Conservation (phyloP, 768 basidiomycete species). For the Ephemerocybe angulata region DNA sequence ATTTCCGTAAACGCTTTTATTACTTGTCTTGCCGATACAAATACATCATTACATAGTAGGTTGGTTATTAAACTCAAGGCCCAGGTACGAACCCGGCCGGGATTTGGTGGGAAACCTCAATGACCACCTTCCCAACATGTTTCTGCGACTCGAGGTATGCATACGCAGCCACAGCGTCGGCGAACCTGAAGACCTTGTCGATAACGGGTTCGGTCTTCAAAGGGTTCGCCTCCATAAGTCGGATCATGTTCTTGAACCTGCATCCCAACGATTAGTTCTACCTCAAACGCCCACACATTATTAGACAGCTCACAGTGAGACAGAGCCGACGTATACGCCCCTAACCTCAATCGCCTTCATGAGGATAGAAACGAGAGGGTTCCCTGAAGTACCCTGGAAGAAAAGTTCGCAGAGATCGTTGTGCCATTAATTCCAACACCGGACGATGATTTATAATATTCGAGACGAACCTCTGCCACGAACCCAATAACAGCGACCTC, state of each 20-base stretch:
- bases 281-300: neutral
- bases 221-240: constrained; percentile 37
- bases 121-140: constrained; percentile 59
- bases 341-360: constrained; percentile 39
- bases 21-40: too few relatives aligned
- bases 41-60: too few relatives aligned
- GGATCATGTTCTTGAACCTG: constrained; percentile 51
- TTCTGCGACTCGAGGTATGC: constrained; percentile 46
- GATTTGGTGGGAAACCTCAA: constrained; percentile 42
- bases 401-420: too few relatives aligned
- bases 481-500: constrained; percentile 48
- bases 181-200: constrained; percentile 57
- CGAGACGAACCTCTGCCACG: constrained; percentile 35
- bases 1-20: too few relatives aligned
- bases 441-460: too few relatives aligned
- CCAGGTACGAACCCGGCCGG: too few relatives aligned
- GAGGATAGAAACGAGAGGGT: neutral
- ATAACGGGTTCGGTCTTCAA: constrained; percentile 45
- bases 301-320: constrained; percentile 39
- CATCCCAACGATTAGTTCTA: neutral
- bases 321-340: constrained; percentile 53
- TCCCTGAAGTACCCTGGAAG: too few relatives aligned
- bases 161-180: constrained; percentile 46
- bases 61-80: too few relatives aligned
- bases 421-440: too few relatives aligned